Percentiles rank a stretch among this genome's conserved stretches.
phyloP scores from a whole-genome alignment of 768 basidiomycete genomes.

The Boletus bicolor region DNA sequence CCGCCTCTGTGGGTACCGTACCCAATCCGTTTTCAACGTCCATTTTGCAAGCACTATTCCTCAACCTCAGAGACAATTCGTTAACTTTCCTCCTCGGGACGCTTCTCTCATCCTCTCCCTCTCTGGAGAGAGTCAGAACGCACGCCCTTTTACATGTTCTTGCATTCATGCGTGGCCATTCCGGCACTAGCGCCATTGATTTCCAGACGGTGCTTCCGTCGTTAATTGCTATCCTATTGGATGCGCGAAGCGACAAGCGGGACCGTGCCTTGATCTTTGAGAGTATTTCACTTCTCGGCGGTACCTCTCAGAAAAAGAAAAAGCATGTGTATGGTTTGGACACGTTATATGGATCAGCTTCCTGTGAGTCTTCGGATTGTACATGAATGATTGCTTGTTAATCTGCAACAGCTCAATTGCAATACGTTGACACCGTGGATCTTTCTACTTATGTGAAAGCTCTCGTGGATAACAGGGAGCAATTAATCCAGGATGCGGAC shows the following conservation, averaged over 20 bases:
- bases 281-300: slow-evolving; percentile 50
- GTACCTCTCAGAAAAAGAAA: slow-evolving; percentile 40
- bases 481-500: slow-evolving; percentile 55
- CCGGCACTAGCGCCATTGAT: slow-evolving; percentile 55
- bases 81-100: slow-evolving; percentile 79
- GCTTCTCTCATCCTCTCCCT: slow-evolving; percentile 43
- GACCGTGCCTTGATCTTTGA: slow-evolving; percentile 42
- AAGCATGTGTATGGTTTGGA: slow-evolving; percentile 69
- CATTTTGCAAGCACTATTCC: slow-evolving; percentile 64
- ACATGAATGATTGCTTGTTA: slow-evolving; percentile 7
- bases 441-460: slow-evolving; percentile 54
- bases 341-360: slow-evolving; percentile 60
- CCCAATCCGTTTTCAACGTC: slow-evolving; percentile 44
- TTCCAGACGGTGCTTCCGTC: slow-evolving; percentile 79
- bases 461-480: slow-evolving; percentile 49
- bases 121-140: slow-evolving; percentile 37
- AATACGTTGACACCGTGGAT: slow-evolving; percentile 69
- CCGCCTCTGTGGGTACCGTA: slow-evolving; percentile 46
- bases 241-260: slow-evolving; percentile 27
- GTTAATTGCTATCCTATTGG: slow-evolving; percentile 54
- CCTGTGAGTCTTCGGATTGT: slow-evolving; percentile 40
- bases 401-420: slow-evolving; percentile 43
- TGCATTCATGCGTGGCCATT: slow-evolving; percentile 78
- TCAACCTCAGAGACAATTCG: slow-evolving; percentile 62
- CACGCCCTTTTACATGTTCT: slow-evolving; percentile 71